Evolutionary conservation across 257 asterid genomes (phyloP).

Genomic region (Lycium barbarum): DNA sequence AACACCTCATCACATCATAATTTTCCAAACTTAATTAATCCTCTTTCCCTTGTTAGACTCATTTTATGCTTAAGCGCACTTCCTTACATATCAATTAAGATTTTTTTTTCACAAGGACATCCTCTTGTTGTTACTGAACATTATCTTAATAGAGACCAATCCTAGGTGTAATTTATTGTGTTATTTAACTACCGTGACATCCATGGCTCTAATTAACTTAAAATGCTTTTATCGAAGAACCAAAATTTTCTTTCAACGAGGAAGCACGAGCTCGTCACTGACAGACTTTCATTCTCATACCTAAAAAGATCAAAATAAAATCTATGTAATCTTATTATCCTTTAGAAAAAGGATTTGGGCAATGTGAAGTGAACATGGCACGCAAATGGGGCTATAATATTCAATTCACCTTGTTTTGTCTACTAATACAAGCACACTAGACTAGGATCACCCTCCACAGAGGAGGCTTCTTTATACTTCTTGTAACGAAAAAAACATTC

Average conservation of each 20-base stretch:
- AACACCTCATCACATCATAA: neutral
- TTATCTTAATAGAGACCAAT: too few species aligned
- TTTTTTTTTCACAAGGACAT: neutral
- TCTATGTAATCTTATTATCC: neutral
- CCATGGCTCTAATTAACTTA: too few species aligned
- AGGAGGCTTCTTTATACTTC: neutral
- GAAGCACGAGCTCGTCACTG: neutral
- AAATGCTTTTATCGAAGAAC: neutral
- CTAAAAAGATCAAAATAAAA: neutral
- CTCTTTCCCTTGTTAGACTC: neutral
- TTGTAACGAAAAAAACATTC: neutral
- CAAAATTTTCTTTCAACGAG: neutral
- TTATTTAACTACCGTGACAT: too few species aligned
- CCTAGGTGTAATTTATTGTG: too few species aligned
- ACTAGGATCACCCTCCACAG: neutral
- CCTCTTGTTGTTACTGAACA: neutral
- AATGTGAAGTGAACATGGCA: neutral
- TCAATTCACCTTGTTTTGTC: neutral
- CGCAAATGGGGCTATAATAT: neutral
- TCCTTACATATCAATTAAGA: neutral
- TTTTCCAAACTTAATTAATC: neutral
- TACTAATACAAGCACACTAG: neutral
- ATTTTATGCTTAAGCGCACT: neutral
- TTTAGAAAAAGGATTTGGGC: neutral
- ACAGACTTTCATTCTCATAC: neutral